Evolutionary conservation across 805 yeast genomes (phyloP).

Genomic region (Yarrowia sp.): DNA sequence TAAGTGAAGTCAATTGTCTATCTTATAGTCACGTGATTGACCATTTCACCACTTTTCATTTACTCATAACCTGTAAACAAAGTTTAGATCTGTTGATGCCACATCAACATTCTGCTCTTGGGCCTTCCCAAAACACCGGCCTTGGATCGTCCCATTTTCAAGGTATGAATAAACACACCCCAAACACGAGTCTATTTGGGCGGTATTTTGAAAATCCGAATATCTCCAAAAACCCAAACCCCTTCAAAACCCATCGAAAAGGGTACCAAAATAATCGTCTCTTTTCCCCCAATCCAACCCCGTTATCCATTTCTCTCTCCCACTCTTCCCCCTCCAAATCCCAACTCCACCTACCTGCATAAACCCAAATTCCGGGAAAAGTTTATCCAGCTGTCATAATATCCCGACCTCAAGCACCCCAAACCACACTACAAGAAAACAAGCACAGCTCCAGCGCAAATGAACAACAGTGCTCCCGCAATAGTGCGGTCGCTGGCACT

Average conservation of each 20-base stretch:
- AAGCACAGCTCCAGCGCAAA: background rate
- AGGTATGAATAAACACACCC: too few relatives aligned
- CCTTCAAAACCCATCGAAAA: background rate
- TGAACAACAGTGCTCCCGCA: slow-evolving; percentile 24
- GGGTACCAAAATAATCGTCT: background rate
- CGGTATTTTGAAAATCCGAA: too few relatives aligned
- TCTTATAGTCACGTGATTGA: too few relatives aligned
- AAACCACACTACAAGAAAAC: background rate
- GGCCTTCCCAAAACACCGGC: too few relatives aligned
- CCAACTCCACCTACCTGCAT: too few relatives aligned
- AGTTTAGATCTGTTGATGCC: background rate
- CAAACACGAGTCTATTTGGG: too few relatives aligned
- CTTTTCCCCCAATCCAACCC: background rate
- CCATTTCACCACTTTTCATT: too few relatives aligned
- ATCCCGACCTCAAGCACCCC: background rate
- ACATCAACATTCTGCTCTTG: too few relatives aligned
- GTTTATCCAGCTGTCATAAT: slow-evolving; percentile 10
- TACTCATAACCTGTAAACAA: background rate
- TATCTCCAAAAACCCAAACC: too few relatives aligned
- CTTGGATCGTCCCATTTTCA: too few relatives aligned
- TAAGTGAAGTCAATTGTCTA: too few relatives aligned
- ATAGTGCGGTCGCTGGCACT: slow-evolving; percentile 25
- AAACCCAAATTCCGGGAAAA: background rate
- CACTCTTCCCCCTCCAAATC: too few relatives aligned
- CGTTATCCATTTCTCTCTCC: background rate